phyloP scores from a whole-genome alignment of 371 early-diverging fungal genomes.

The Mortierella sp. region DNA sequence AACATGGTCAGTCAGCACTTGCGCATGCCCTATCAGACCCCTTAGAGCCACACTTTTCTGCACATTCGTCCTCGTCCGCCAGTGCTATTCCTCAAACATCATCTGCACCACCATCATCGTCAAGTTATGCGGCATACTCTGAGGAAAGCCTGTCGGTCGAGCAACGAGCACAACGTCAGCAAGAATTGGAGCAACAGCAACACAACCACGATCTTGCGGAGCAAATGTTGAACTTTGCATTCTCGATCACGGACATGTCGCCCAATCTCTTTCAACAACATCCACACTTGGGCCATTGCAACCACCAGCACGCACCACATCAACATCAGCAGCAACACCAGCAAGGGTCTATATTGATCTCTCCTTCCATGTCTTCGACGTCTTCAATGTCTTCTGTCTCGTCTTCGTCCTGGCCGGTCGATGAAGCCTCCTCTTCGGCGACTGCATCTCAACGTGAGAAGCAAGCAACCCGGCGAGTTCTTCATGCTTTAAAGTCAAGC shows the following conservation, averaged over 20 bases:
- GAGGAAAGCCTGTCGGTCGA: slow-evolving; percentile 18
- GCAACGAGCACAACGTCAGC: slow-evolving; percentile 26
- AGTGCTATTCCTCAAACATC: slow-evolving; percentile 8
- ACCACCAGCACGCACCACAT: neutral
- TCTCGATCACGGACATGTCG: slow-evolving; percentile 32
- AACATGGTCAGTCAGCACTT: slow-evolving; percentile 11
- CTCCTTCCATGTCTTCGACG: slow-evolving; percentile 11
- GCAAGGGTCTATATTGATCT: slow-evolving; percentile 7
- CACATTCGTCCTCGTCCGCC: neutral
- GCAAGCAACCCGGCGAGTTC: slow-evolving; percentile 25
- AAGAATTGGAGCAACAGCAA: slow-evolving; percentile 45
- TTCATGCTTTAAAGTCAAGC: slow-evolving; percentile 23
- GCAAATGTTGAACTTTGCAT: slow-evolving; percentile 43
- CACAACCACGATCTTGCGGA: slow-evolving; percentile 48
- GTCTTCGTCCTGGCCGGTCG: slow-evolving; percentile 8
- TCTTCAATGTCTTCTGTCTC: slow-evolving; percentile 1
- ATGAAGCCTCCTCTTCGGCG: neutral
- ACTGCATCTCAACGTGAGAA: slow-evolving; percentile 17
- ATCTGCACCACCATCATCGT: slow-evolving; percentile 3
- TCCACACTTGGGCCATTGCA: neutral
- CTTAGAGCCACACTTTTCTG: neutral
- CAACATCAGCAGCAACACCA: slow-evolving; percentile 9
- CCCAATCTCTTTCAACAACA: neutral
- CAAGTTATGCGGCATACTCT: neutral
- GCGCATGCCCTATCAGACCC: slow-evolving; percentile 8